These are phyloP conservation scores for Brassica rapa DNA, from an alignment of 345 rosid species.

Conservation along the genomic window DNA sequence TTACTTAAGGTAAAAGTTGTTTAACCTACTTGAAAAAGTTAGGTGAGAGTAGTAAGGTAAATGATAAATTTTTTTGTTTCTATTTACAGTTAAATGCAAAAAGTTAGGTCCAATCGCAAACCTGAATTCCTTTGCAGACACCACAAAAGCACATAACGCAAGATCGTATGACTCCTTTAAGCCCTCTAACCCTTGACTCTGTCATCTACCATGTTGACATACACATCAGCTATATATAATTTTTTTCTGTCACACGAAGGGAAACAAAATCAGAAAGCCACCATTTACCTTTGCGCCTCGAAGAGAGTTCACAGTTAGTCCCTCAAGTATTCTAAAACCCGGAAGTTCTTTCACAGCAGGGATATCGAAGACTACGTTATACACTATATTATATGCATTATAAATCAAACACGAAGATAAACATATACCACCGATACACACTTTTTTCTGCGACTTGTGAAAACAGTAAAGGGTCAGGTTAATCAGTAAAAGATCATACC, in stretches of 20 bases:
- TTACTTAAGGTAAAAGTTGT: not conserved
- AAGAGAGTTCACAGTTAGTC: conserved; percentile 56
- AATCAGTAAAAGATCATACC: not conserved
- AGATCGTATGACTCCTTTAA: conserved; percentile 62
- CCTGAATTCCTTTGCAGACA: conserved; percentile 61
- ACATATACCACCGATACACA: too few species aligned
- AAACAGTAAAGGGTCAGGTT: not conserved
- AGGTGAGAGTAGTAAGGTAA: not conserved
- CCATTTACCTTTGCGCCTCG: conserved; percentile 63
- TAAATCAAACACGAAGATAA: too few species aligned
- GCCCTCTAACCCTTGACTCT: conserved; percentile 49
- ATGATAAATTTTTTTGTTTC: not conserved
- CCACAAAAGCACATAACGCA: conserved; percentile 69
- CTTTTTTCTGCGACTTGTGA: not conserved
- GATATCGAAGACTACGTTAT: not conserved
- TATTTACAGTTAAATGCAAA: not conserved
- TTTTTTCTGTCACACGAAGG: not conserved
- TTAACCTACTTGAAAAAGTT: not conserved
- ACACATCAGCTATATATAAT: conserved; percentile 15
- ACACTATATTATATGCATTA: not conserved
- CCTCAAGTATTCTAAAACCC: conserved; percentile 78
- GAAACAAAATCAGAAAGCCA: not conserved
- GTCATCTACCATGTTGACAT: conserved; percentile 42
- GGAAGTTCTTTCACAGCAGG: conserved; percentile 52
- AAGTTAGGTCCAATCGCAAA: conserved; percentile 23